Evolutionary conservation across 169 alveolate genomes (phyloP).

Genomic region (Plasmodium cynomolgi): DNA sequence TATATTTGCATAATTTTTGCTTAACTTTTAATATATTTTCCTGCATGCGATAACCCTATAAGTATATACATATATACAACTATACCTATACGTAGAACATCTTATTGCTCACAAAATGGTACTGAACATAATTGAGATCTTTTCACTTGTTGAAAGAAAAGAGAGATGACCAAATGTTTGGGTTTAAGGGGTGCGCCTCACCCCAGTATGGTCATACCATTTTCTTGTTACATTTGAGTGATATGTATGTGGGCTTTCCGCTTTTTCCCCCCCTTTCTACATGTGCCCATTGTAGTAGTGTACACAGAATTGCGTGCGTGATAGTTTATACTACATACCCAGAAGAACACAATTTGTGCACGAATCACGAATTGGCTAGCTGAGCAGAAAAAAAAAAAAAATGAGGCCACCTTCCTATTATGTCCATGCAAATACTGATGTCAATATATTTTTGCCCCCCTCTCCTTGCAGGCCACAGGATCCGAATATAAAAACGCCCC

Average conservation of each 20-base stretch:
- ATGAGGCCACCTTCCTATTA: not conserved
- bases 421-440: not conserved
- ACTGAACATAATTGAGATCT: not conserved
- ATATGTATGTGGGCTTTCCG: not conserved
- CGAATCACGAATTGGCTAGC: not conserved
- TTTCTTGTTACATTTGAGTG: not conserved
- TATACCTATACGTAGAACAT: not conserved
- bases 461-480: slow-evolving; percentile 4
- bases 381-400: not conserved
- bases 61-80: not conserved
- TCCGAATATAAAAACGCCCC: slow-evolving; percentile 60
- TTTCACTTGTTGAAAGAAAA: not conserved
- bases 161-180: not conserved
- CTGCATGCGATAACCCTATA: not conserved
- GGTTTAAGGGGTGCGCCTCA: not conserved
- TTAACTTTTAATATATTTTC: not conserved
- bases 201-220: not conserved
- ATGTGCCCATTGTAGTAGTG: not conserved
- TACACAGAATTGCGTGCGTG: not conserved
- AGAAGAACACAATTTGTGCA: not conserved
- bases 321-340: not conserved
- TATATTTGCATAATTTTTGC: not conserved
- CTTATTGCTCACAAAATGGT: not conserved
- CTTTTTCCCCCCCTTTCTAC: not conserved
- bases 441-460: not conserved